phyloP scores from a whole-genome alignment of 1,139 yeast genomes.

The Saccharomyces hybrid region DNA sequence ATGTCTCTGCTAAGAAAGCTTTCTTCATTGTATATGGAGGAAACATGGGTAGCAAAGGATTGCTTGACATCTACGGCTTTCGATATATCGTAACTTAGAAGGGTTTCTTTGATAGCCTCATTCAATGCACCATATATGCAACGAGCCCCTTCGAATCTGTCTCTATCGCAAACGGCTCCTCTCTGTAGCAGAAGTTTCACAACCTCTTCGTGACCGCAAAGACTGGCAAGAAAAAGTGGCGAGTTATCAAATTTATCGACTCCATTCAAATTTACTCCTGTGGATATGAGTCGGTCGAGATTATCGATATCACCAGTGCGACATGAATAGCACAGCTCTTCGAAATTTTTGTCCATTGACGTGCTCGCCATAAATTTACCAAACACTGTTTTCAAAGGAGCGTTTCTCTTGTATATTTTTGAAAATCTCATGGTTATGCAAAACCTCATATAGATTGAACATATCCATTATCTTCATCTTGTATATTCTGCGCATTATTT shows the following conservation, averaged over 20 bases:
- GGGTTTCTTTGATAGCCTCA: no score
- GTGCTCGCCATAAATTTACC: not conserved
- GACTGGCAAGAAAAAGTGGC: slow-evolving; percentile 62
- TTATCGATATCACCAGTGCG: slow-evolving; percentile 59
- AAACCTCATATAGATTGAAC: not conserved
- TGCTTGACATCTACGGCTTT: no score
- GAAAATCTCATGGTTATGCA: not conserved
- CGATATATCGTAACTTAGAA: no score
- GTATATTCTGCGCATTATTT: not conserved
- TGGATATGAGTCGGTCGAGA: slow-evolving; percentile 51
- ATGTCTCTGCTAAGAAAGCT: no score
- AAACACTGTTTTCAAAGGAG: not conserved
- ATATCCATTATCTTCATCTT: not conserved
- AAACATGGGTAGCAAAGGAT: no score
- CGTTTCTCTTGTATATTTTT: no score
- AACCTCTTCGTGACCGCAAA: slow-evolving; percentile 65
- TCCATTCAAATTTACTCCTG: slow-evolving; percentile 50
- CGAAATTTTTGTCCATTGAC: slow-evolving; percentile 20
- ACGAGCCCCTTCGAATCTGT: slow-evolving; percentile 37
- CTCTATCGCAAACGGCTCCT: slow-evolving; percentile 75
- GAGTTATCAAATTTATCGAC: slow-evolving; percentile 70
- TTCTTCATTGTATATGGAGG: no score
- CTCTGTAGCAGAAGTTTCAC: slow-evolving; percentile 52
- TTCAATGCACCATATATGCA: no score
- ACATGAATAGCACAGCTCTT: slow-evolving; percentile 54